Evolutionary conservation across 148 eudicot genomes (phyloP).

Genomic region (Limonium bicolor): DNA sequence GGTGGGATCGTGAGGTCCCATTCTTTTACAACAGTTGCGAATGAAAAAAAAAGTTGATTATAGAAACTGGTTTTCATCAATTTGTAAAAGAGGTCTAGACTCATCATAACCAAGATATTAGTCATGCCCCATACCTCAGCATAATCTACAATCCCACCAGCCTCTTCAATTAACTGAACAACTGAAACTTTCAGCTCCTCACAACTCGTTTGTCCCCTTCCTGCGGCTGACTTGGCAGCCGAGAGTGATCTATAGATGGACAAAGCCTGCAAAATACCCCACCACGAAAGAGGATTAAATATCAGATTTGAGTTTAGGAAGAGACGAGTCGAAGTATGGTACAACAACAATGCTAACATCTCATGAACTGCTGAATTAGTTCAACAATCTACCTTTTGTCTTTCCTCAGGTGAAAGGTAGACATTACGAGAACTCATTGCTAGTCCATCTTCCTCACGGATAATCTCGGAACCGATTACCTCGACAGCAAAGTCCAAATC

Average conservation of each 20-base stretch:
- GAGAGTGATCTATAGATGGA: conserved; percentile 51
- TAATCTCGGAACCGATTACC: conserved; percentile 63
- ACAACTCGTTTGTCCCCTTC: conserved; percentile 32
- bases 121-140: too few relatives aligned
- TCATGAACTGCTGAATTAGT: too few relatives aligned
- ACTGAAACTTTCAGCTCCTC: conserved; percentile 39
- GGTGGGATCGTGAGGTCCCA: too few relatives aligned
- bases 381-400: conserved; percentile 71
- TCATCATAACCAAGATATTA: too few relatives aligned
- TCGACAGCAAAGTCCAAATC: conserved; percentile 71
- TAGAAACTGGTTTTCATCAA: too few relatives aligned
- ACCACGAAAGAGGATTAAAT: too few relatives aligned
- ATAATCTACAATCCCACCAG: conserved; percentile 86
- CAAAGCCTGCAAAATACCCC: conserved; percentile 71
- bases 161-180: conserved; percentile 32
- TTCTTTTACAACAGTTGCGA: too few relatives aligned
- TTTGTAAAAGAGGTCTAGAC: too few relatives aligned
- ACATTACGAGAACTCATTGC: conserved; percentile 98
- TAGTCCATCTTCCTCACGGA: conserved; percentile 77
- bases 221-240: conserved; percentile 52
- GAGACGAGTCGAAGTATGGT: too few relatives aligned
- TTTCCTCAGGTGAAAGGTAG: conserved; percentile 56
- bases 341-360: too few relatives aligned
- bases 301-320: too few relatives aligned
- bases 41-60: too few relatives aligned